Evolutionary conservation across 352 stramenopile species (phyloP).

Genomic region (Pythium inflatum): DNA sequence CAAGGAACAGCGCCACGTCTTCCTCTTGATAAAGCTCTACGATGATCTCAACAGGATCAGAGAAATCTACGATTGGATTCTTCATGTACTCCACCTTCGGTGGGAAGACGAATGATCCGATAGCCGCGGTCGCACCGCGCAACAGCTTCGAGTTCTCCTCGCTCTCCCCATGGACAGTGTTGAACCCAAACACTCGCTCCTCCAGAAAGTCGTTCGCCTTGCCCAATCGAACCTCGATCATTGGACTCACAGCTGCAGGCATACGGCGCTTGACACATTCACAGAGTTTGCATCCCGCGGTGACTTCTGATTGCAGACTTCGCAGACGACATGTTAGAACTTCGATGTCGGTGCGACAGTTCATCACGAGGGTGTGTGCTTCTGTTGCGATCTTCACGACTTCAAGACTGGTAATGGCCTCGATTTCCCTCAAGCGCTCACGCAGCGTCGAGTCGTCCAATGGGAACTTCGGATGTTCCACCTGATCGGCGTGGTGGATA

Average conservation of each 20-base stretch:
- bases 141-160: not conserved
- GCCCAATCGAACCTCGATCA: not conserved
- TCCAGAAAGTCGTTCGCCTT: not conserved
- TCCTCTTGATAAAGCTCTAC: not conserved
- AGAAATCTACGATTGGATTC: too few relatives aligned
- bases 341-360: too few relatives aligned
- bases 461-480: too few relatives aligned
- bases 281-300: not conserved
- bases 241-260: not conserved
- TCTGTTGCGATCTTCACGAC: too few relatives aligned
- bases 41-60: not conserved
- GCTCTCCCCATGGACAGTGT: not conserved
- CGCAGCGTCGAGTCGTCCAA: too few relatives aligned
- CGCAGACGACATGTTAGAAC: too few relatives aligned
- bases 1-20: not conserved
- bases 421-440: too few relatives aligned
- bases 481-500: too few relatives aligned
- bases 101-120: not conserved
- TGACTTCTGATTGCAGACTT: not conserved
- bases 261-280: not conserved
- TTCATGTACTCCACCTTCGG: too few relatives aligned
- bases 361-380: too few relatives aligned
- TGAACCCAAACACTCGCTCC: not conserved
- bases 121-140: not conserved
- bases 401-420: too few relatives aligned